Conservation (phyloP, 2,329 filamentous ascomycete genomes). For the Claviceps digitariae region DNA sequence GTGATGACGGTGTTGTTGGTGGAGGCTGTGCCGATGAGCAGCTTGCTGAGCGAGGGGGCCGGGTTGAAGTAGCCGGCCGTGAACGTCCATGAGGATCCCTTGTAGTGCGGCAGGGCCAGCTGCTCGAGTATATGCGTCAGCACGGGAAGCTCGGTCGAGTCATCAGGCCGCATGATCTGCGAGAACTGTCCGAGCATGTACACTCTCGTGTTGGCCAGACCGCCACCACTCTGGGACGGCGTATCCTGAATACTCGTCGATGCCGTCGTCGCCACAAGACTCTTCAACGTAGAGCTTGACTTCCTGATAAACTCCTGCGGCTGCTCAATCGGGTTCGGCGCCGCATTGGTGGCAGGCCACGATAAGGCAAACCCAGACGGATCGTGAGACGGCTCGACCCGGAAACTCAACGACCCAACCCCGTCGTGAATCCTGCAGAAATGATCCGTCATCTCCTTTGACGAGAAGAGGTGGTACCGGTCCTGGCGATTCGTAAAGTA, state of each 20-base stretch:
- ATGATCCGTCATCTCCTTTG: constrained; percentile 65
- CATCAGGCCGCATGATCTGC: constrained; percentile 63
- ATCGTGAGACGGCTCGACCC: constrained; percentile 49
- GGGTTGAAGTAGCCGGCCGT: constrained; percentile 99
- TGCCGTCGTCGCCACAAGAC: constrained; percentile 41
- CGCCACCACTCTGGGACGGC: constrained; percentile 11
- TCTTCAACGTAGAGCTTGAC: constrained; percentile 52
- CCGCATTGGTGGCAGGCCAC: constrained; percentile 66
- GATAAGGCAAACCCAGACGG: constrained; percentile 44
- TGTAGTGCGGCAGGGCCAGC: constrained; percentile 49
- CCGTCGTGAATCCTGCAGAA: constrained; percentile 66
- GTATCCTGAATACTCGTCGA: background rate
- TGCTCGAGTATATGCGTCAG: constrained; percentile 60
- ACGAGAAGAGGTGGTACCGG: constrained; percentile 82
- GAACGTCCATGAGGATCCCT: constrained; percentile 76
- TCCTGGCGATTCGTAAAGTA: constrained; percentile 97
- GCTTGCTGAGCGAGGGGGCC: constrained; percentile 64
- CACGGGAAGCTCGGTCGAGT: constrained; percentile 78
- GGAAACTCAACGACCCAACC: constrained; percentile 70
- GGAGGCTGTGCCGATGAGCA: constrained; percentile 63
- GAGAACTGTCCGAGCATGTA: constrained; percentile 85
- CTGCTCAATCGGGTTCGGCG: constrained; percentile 59
- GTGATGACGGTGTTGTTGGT: constrained; percentile 71
- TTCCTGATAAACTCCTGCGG: constrained; percentile 55
- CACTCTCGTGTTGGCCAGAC: constrained; percentile 50